phyloP scores from a whole-genome alignment of 805 yeast species.

The Debaryomyces tyrocola region DNA sequence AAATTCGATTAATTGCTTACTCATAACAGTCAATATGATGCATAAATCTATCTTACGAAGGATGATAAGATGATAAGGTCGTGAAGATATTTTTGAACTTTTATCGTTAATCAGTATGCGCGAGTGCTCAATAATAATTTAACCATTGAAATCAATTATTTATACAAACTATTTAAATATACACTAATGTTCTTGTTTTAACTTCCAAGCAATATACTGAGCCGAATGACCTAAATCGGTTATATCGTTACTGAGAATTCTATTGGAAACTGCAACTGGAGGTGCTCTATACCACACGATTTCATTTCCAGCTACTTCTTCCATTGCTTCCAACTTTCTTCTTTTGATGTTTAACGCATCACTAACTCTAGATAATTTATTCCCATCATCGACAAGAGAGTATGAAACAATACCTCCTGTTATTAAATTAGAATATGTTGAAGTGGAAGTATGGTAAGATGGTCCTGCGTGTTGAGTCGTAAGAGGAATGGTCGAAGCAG shows the following conservation, averaged over 20 bases:
- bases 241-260: slow-evolving; percentile 13
- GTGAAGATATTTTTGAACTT: no score
- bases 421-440: slow-evolving; percentile 34
- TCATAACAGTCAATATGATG: slow-evolving; percentile 12
- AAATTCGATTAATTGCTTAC: slow-evolving; percentile 37
- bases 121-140: no score
- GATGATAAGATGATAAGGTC: no score
- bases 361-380: slow-evolving; percentile 16
- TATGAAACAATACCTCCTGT: slow-evolving; percentile 42
- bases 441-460: slow-evolving; percentile 28
- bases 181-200: slow-evolving; percentile 4
- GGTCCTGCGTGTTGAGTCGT: slow-evolving; percentile 10
- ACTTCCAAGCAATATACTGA: slow-evolving; percentile 58
- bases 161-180: neutral
- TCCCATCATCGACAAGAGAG: slow-evolving; percentile 19
- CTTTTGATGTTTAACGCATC: slow-evolving; percentile 25
- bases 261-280: slow-evolving; percentile 40
- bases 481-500: slow-evolving; percentile 2
- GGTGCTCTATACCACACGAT: slow-evolving; percentile 71
- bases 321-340: slow-evolving; percentile 17
- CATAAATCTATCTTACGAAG: no score
- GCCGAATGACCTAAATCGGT: slow-evolving; percentile 69
- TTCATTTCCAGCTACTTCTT: slow-evolving; percentile 11
- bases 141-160: neutral
- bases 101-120: no score